phyloP scores from a whole-genome alignment of 2,329 filamentous ascomycete genomes.

The Cercospora beticola region DNA sequence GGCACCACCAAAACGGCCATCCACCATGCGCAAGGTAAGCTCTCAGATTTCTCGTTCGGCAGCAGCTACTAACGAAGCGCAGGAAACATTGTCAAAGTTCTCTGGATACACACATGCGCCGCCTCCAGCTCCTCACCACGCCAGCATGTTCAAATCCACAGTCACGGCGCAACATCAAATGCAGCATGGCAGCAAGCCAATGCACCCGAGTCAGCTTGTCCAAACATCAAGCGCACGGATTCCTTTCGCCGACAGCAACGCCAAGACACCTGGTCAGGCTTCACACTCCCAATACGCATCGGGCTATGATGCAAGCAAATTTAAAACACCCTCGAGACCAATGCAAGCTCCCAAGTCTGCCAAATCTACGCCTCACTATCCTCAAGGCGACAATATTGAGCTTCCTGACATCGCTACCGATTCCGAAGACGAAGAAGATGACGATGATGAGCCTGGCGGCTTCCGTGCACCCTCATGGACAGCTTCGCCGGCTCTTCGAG shows the following conservation, averaged over 20 bases:
- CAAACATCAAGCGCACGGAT: constrained; percentile 86
- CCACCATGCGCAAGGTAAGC: constrained; percentile 68
- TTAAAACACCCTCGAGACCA: constrained; percentile 68
- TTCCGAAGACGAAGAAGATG: constrained; percentile 79
- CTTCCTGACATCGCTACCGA: constrained; percentile 95
- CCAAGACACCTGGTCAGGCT: constrained; percentile 47
- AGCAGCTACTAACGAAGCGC: constrained; percentile 16
- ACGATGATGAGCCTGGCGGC: constrained; percentile 46
- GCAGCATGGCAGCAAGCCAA: constrained; percentile 52
- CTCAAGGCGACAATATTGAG: constrained; percentile 84
- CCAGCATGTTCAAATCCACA: constrained; percentile 62
- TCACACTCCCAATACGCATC: constrained; percentile 36
- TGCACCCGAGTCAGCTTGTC: constrained; percentile 76
- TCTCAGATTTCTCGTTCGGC: not conserved
- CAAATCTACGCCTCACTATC: constrained; percentile 80
- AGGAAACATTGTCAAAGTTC: constrained; percentile 64
- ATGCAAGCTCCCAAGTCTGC: constrained; percentile 55
- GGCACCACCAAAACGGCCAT: constrained; percentile 81
- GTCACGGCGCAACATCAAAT: constrained; percentile 66
- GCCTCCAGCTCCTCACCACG: constrained; percentile 51
- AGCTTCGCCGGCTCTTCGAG: constrained; percentile 77
- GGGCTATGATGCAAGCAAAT: constrained; percentile 35
- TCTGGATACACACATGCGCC: constrained; percentile 62
- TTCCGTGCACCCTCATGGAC: constrained; percentile 79
- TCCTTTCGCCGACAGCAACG: constrained; percentile 74